phyloP scores from a whole-genome alignment of 192 early-diverging fungal species.

The Linnemannia zychae region DNA sequence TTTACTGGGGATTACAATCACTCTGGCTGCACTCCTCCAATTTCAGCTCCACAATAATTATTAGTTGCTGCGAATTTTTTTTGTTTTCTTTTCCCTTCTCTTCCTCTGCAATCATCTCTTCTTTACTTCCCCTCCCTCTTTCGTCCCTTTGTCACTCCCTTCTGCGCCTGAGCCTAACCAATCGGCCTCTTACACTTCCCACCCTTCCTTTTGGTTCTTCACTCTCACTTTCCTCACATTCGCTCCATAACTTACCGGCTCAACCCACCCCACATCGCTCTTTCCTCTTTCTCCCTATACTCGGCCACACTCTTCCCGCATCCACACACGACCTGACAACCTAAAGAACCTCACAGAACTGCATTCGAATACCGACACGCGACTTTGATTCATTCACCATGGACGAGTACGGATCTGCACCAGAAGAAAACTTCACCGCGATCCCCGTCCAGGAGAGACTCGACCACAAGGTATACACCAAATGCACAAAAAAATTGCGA shows the following conservation, averaged over 20 bases:
- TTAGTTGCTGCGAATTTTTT: neutral
- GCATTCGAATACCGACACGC: neutral
- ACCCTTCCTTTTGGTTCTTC: neutral
- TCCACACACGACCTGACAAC: neutral
- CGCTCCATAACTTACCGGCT: neutral
- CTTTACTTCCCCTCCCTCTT: neutral
- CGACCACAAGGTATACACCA: slow-evolving; percentile 80
- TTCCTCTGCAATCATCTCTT: neutral
- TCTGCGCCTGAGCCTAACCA: neutral
- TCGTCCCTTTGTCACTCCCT: neutral
- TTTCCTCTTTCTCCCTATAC: neutral
- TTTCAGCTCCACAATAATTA: neutral
- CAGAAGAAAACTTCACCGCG: slow-evolving; percentile 83
- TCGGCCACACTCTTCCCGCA: neutral
- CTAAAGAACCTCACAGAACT: neutral
- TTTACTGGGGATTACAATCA: too few relatives aligned
- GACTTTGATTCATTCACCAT: slow-evolving; percentile 15
- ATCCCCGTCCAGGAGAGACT: slow-evolving; percentile 85
- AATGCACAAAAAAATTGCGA: neutral
- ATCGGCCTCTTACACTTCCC: neutral
- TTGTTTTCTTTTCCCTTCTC: neutral
- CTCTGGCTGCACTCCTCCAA: too few relatives aligned
- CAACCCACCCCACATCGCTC: neutral
- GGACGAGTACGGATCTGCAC: slow-evolving; percentile 50
- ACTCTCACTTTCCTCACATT: neutral